Evolutionary conservation across 2,329 filamentous ascomycete species (phyloP).

Genomic region (Ophiostoma populinum): DNA sequence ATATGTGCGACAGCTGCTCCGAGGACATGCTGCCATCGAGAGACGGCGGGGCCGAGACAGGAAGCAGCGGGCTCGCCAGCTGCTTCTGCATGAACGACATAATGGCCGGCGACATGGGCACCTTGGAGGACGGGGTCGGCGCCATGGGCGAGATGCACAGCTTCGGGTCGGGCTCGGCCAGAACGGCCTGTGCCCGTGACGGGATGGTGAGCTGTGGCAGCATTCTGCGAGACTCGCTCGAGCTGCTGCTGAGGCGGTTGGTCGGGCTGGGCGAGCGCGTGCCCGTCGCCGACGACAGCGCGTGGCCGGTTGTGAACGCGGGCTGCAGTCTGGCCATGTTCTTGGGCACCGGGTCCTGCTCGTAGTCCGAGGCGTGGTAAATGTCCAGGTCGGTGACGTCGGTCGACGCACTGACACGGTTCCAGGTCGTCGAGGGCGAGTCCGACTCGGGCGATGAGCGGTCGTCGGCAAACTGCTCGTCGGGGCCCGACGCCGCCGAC

Average conservation of each 20-base stretch:
- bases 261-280: not conserved
- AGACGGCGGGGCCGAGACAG: constrained; percentile 66
- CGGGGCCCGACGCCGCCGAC: constrained; percentile 34
- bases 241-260: constrained; percentile 1
- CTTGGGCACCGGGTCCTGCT: constrained; percentile 26
- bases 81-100: constrained; percentile 52
- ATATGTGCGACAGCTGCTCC: constrained; percentile 53
- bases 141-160: constrained; percentile 40
- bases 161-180: constrained; percentile 22
- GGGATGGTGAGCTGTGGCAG: constrained; percentile 39
- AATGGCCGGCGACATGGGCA: constrained; percentile 60
- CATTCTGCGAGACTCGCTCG: constrained; percentile 20
- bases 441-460: constrained; percentile 18
- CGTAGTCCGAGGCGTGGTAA: constrained; percentile 73
- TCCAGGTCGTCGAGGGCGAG: constrained; percentile 40
- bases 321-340: too few relatives aligned
- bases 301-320: too few relatives aligned
- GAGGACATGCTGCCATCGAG: constrained; percentile 78
- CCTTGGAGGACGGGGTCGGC: constrained; percentile 45
- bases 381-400: constrained; percentile 63
- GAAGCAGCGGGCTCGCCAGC: constrained; percentile 49
- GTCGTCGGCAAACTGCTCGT: constrained; percentile 15
- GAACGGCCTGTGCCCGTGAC: constrained; percentile 17
- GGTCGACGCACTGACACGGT: constrained; percentile 38
- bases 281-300: too few relatives aligned